Base-by-base conservation (phyloP, 352 stramenopile genomes). In the Blastocystis sp. region DNA sequence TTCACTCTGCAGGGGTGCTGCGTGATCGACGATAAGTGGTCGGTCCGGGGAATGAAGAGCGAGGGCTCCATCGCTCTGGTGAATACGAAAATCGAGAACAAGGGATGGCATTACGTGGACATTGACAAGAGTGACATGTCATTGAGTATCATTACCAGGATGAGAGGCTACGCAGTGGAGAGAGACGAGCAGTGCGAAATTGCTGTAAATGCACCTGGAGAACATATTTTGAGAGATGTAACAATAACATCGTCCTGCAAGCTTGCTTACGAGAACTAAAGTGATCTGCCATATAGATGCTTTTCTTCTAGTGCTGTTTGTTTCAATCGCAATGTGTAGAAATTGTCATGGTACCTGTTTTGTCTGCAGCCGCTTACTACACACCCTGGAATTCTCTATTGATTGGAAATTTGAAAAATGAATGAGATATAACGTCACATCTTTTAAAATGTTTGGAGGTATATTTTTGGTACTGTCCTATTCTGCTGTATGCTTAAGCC, bases 1-100 rank as follows among this genome's bases (percentile, higher is more conserved):
- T 90, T 96, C 53, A 90, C 94, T 59, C 79, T 96, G 11, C 93
- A 96, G 91, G 94, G 94, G 53, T 91, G 91, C 53, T 90, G 94
- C 9, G 79, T 94, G 18, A 90, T 95, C 75, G 91, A 94, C 47
- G 92, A 95, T 91, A 90, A 93, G 66, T 92, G 92, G 53, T 79
- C 92, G 41, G 91, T 92, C 41, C 90, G 95, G 26, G 91, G 91
- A 2, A 93, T 95, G 85, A 90, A 95, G 90, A 93, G 90, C 69
- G 90, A 95, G 53, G 93, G 93, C 45, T 90, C 92, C 39, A 90
- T 95, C 16, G 69, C 93, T 13, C 87, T 95, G 78, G 90, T 93
- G 41, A 92, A 90, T 20, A 92, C 94, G 16, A 82, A 79, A n/a
- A 92, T 95, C 0, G 90, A 91, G 65, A 95, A 95, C 91, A 91